Conservation (phyloP, 495 filamentous ascomycete species). For the Cairneyella variabilis region DNA sequence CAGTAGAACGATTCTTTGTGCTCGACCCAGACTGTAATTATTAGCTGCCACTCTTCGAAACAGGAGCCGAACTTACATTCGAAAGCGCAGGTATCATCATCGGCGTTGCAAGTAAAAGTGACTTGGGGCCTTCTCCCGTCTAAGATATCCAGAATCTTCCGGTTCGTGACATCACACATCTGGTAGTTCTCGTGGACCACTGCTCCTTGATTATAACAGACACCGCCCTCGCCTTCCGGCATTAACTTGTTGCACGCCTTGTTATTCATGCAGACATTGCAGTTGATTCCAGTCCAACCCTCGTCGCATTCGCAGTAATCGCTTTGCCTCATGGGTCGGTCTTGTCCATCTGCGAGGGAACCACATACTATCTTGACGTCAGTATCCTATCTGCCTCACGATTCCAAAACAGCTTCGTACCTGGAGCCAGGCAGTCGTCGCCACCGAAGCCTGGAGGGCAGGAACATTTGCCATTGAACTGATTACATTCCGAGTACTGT, state of each 20-base stretch:
- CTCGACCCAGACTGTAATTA: slow-evolving; percentile 78
- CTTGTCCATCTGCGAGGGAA: slow-evolving; percentile 72
- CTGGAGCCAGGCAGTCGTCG: slow-evolving; percentile 81
- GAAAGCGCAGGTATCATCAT: slow-evolving; percentile 75
- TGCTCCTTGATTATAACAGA: slow-evolving; percentile 88
- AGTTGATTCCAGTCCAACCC: slow-evolving; percentile 98
- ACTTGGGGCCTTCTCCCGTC: slow-evolving; percentile 82
- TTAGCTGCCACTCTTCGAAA: slow-evolving; percentile 32
- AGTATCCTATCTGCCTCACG: neutral
- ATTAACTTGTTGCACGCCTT: slow-evolving; percentile 81
- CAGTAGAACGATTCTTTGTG: slow-evolving; percentile 96
- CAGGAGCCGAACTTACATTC: slow-evolving; percentile 61
- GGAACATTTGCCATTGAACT: slow-evolving; percentile 82
- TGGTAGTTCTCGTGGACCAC: slow-evolving; percentile 93
- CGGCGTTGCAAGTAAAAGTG: slow-evolving; percentile 85
- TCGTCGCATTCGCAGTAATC: slow-evolving; percentile 81
- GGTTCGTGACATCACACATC: slow-evolving; percentile 96
- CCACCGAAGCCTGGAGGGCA: slow-evolving; percentile 92
- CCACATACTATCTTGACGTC: slow-evolving; percentile 59
- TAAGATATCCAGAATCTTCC: slow-evolving; percentile 82
- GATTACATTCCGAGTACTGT: slow-evolving; percentile 83
- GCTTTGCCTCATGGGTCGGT: slow-evolving; percentile 65
- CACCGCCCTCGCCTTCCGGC: slow-evolving; percentile 70
- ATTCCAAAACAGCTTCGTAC: slow-evolving; percentile 34
- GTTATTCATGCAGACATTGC: slow-evolving; percentile 87